phyloP scores from a whole-genome alignment of 139 green algal genomes.

The Pseudopediastrum boryanum region DNA sequence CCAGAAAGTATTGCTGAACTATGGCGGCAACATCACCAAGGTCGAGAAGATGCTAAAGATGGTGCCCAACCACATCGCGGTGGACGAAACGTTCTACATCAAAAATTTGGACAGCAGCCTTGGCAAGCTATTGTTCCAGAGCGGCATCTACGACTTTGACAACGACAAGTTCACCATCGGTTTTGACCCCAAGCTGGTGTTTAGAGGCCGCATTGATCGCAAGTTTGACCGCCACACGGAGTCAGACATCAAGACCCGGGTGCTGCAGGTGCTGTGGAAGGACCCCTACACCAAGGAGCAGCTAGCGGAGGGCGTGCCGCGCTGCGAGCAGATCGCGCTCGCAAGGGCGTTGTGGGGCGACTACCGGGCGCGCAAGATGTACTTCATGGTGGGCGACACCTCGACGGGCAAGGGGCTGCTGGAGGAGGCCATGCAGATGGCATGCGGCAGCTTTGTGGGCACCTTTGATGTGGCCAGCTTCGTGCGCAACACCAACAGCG shows the following conservation, averaged over 20 bases:
- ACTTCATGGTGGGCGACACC: conserved; percentile 9
- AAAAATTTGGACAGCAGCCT: conserved; percentile 4
- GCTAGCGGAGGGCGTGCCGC: conserved; percentile 8
- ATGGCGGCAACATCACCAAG: too few species aligned
- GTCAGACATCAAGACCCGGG: neutral
- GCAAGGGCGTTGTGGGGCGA: conserved; percentile 1
- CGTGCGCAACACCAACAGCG: conserved; percentile 18
- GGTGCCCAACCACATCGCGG: too few species aligned
- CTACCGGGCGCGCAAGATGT: conserved; percentile 4
- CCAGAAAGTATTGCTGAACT: too few species aligned
- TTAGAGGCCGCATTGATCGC: conserved; percentile 9
- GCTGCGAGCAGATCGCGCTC: conserved; percentile 11
- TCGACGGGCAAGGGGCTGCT: conserved; percentile 1
- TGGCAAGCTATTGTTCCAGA: conserved; percentile 10
- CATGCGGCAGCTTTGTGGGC: conserved; percentile 9
- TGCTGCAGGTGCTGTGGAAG: neutral
- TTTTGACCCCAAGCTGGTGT: conserved; percentile 13
- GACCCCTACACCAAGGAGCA: conserved; percentile 19
- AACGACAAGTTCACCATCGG: conserved; percentile 12
- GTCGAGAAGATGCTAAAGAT: too few species aligned
- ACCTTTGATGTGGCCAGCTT: conserved; percentile 10
- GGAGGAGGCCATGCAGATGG: neutral
- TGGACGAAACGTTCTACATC: too few species aligned
- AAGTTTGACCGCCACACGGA: conserved; percentile 9
- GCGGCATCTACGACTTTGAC: conserved; percentile 22